These are phyloP conservation scores for Acorus calamus DNA, from an alignment of 106 monocot genomes.

Conservation along the genomic window DNA sequence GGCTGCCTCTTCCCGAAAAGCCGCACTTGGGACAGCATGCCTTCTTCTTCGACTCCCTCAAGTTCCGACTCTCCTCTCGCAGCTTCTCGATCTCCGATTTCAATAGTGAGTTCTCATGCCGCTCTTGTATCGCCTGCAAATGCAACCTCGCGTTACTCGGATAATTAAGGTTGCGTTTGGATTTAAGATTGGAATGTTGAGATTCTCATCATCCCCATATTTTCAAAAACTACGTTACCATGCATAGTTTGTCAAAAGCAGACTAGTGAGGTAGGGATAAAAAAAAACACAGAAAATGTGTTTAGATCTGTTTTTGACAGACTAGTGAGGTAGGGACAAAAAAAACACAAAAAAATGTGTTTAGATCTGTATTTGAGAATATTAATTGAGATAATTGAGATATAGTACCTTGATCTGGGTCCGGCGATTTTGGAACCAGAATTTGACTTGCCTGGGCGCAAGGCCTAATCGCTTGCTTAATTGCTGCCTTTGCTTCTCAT, in stretches of 20 bases:
- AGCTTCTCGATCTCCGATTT: slow-evolving; percentile 69
- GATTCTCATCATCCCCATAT: not conserved
- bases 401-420: slow-evolving; percentile 73
- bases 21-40: slow-evolving; percentile 42
- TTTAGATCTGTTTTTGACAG: no score
- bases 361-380: not conserved
- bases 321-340: no score
- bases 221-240: not conserved
- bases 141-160: no score
- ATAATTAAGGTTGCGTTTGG: no score
- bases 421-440: slow-evolving; percentile 78
- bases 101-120: slow-evolving; percentile 64
- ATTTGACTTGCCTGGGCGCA: slow-evolving; percentile 62
- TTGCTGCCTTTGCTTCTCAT: slow-evolving; percentile 67
- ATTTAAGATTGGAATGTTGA: no score
- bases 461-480: slow-evolving; percentile 57
- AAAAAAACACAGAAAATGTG: no score
- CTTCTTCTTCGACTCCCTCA: slow-evolving; percentile 45
- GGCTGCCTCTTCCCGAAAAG: slow-evolving; percentile 12
- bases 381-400: no score
- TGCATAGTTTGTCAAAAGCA: no score
- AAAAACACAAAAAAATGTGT: not conserved
- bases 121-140: slow-evolving; percentile 56
- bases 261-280: no score
- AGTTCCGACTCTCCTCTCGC: slow-evolving; percentile 32